Conservation (phyloP, 441 rosid species). For the Erysimum cheiri region DNA sequence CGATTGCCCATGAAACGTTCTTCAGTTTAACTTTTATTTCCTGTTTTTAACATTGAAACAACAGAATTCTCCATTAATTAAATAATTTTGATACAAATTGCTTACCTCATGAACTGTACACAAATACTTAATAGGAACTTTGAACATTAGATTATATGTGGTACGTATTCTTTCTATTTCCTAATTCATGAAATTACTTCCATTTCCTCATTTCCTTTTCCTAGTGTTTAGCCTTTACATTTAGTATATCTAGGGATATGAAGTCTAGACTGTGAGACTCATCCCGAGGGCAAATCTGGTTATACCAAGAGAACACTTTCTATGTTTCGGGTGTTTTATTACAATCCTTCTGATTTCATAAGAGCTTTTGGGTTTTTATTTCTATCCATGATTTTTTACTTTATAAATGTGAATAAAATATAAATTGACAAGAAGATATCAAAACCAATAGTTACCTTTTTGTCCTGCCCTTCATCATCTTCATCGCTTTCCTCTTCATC, state of each 20-base stretch:
- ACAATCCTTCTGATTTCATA: background rate
- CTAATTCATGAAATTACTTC: conserved; percentile 3
- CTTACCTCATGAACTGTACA: conserved; percentile 34
- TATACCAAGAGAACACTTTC: conserved; percentile 8
- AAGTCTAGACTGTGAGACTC: conserved; percentile 11
- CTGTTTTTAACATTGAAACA: conserved; percentile 54
- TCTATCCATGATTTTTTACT: conserved; percentile 14
- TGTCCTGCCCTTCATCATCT: conserved; percentile 49
- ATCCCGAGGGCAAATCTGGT: background rate
- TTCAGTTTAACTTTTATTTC: conserved; percentile 74
- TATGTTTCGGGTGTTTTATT: conserved; percentile 1
- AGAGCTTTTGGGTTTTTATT: background rate
- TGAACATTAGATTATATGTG: background rate
- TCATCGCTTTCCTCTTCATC: conserved; percentile 79
- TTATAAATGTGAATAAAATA: conserved; percentile 6
- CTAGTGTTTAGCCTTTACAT: conserved; percentile 20
- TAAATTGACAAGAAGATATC: conserved; percentile 27
- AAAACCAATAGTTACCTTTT: conserved; percentile 50
- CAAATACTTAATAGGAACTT: conserved; percentile 17
- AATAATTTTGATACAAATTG: conserved; percentile 7
- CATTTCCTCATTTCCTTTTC: conserved; percentile 6
- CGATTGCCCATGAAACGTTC: conserved; percentile 91
- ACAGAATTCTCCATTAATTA: conserved; percentile 26
- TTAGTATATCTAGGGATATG: conserved; percentile 23
- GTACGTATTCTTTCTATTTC: conserved; percentile 7